These are phyloP conservation scores for Gnaphalium uliginosum DNA, from an alignment of 129 eudicot genomes.

Conservation along the genomic window DNA sequence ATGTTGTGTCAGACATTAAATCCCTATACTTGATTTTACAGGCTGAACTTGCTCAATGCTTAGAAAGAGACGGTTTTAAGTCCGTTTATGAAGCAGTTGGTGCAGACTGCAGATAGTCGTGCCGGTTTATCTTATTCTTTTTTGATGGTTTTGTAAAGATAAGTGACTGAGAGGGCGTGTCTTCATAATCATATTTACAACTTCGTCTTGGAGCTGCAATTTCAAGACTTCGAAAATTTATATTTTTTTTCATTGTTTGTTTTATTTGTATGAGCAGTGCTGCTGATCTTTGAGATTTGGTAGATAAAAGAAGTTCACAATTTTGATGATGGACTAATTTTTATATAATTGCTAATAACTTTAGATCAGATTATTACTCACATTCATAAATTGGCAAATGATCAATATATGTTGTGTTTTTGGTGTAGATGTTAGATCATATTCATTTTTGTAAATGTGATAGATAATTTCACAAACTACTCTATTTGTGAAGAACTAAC, in stretches of 20 bases:
- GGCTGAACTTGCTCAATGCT: slow-evolving; percentile 88
- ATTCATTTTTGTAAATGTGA: too few species aligned
- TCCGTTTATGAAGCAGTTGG: slow-evolving; percentile 83
- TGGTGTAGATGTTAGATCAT: too few species aligned
- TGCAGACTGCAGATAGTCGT: slow-evolving; percentile 70
- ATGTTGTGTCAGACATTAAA: neutral
- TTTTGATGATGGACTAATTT: slow-evolving; percentile 31
- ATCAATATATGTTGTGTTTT: too few species aligned
- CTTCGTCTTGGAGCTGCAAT: slow-evolving; percentile 33
- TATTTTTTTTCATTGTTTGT: neutral
- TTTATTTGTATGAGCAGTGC: slow-evolving; percentile 12
- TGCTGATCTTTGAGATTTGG: slow-evolving; percentile 19
- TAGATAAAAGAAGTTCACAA: slow-evolving; percentile 28
- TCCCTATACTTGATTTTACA: slow-evolving; percentile 9
- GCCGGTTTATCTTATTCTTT: slow-evolving; percentile 8
- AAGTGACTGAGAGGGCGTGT: slow-evolving; percentile 21
- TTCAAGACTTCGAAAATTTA: slow-evolving; percentile 21
- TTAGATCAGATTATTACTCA: neutral
- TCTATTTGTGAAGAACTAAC: too few species aligned
- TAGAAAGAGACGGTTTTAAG: slow-evolving; percentile 89
- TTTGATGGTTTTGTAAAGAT: slow-evolving; percentile 41
- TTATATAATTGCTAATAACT: slow-evolving; percentile 17
- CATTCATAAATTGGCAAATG: neutral
- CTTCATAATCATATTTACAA: slow-evolving; percentile 23
- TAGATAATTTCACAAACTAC: too few species aligned